A percentile compares a stretch with the other conserved stretches of the same genome.
These are phyloP conservation scores for Neofusicoccum laricinum DNA, from an alignment of 2,329 filamentous ascomycete genomes.

Conservation along the genomic window DNA sequence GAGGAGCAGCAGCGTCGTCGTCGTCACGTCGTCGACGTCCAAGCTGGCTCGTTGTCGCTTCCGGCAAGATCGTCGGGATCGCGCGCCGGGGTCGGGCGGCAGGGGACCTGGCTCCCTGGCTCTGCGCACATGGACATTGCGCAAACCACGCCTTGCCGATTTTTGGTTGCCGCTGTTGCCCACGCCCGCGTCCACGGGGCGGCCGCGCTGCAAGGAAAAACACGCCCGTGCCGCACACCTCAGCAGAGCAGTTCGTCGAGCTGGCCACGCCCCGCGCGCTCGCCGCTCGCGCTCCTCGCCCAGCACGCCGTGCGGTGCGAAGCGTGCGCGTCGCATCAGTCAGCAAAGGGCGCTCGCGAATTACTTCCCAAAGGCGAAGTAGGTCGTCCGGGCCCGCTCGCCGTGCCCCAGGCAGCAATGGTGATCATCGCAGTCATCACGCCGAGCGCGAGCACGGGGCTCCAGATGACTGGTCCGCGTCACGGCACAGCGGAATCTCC, in stretches of 20 bases:
- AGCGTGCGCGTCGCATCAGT: not conserved
- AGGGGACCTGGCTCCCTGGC: not conserved
- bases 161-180: conserved; percentile 10
- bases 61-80: conserved; percentile 11
- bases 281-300: not conserved
- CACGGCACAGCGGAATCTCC: conserved; percentile 9
- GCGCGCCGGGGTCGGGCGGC: conserved; percentile 1
- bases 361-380: conserved; percentile 2
- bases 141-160: conserved; percentile 7
- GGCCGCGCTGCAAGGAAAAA: not conserved
- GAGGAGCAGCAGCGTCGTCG: not conserved
- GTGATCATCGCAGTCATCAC: conserved; percentile 9
- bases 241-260: not conserved
- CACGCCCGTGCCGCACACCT: conserved; percentile 5
- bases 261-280: not conserved
- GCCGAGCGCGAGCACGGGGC: not conserved
- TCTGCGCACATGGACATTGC: conserved; percentile 7
- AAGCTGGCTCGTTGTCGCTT: conserved; percentile 2
- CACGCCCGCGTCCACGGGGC: conserved; percentile 2
- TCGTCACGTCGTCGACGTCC: not conserved
- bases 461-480: not conserved
- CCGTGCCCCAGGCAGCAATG: conserved; percentile 10
- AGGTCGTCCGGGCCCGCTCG: not conserved
- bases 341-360: not conserved
- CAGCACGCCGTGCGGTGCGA: not conserved